phyloP scores from a whole-genome alignment of 768 basidiomycete species.

The Collybiopsis luxurians region DNA sequence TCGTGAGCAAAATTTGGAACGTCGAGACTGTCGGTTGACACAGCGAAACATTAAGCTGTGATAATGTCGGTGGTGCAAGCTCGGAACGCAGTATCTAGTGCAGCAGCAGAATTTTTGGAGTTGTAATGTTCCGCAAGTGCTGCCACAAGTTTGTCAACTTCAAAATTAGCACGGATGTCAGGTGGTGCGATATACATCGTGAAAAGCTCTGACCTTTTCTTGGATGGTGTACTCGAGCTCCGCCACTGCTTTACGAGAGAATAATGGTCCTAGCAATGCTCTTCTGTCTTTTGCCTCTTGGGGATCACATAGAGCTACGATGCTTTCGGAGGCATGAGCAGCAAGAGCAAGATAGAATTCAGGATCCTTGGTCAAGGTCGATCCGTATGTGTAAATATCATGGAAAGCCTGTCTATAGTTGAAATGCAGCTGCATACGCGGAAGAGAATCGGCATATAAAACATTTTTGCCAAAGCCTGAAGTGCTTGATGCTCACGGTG shows the following conservation, averaged over 20 bases:
- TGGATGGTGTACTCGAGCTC: slow-evolving; percentile 10
- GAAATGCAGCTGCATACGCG: slow-evolving; percentile 34
- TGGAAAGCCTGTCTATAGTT: slow-evolving; percentile 29
- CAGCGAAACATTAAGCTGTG: slow-evolving; percentile 21
- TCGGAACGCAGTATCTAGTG: slow-evolving; percentile 31
- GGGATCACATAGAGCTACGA: slow-evolving; percentile 34
- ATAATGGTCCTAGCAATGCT: slow-evolving; percentile 30
- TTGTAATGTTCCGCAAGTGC: slow-evolving; percentile 20
- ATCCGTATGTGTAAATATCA: slow-evolving; percentile 31
- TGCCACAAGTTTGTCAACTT: background rate
- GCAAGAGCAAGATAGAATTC: slow-evolving; percentile 27
- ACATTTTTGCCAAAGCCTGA: background rate
- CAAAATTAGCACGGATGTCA: slow-evolving; percentile 13
- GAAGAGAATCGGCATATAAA: background rate
- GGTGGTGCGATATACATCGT: slow-evolving; percentile 28
- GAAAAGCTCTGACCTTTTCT: background rate
- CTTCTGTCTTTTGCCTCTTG: slow-evolving; percentile 28
- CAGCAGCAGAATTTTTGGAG: slow-evolving; percentile 32
- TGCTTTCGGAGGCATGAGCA: slow-evolving; percentile 32
- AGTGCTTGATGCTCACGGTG: slow-evolving; percentile 28
- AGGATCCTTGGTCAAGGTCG: slow-evolving; percentile 36
- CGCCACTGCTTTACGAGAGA: slow-evolving; percentile 36
- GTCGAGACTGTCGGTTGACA: slow-evolving; percentile 21
- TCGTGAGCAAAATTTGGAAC: slow-evolving; percentile 29
- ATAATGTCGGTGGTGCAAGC: slow-evolving; percentile 30